A percentile compares a stretch with the other conserved stretches of the same genome.
Conservation (phyloP, 75 land plant species). For the Selaginella tamariscina region DNA sequence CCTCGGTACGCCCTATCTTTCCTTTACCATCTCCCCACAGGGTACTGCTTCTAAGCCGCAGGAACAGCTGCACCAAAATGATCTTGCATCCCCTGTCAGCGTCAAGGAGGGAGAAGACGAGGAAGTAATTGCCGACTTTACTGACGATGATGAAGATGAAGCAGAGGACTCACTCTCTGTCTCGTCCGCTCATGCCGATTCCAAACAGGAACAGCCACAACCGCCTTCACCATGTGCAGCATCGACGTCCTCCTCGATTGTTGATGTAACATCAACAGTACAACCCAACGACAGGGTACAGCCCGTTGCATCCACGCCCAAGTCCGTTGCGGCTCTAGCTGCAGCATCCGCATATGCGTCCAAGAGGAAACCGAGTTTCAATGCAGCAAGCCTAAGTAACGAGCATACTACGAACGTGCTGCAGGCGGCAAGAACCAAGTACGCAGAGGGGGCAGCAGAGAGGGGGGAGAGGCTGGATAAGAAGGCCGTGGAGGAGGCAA, state of each 20-base stretch:
- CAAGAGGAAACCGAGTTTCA: neutral
- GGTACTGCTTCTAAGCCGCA: neutral
- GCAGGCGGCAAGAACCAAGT: constrained; percentile 30
- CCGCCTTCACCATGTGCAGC: constrained; percentile 10
- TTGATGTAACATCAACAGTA: too few relatives aligned
- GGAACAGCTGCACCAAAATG: constrained; percentile 11
- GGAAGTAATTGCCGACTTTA: constrained; percentile 13
- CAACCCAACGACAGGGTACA: too few relatives aligned
- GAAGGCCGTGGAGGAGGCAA: constrained; percentile 25
- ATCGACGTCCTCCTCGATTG: too few relatives aligned
- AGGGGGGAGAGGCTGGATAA: constrained; percentile 30
- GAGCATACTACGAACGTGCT: constrained; percentile 15
- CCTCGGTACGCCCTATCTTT: neutral
- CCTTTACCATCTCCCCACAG: neutral
- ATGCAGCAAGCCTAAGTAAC: neutral
- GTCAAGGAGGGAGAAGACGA: constrained; percentile 6
- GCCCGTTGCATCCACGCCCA: neutral
- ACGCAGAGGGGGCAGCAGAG: constrained; percentile 28
- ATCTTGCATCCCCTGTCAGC: neutral
- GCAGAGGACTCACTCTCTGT: neutral
- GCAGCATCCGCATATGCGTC: neutral
- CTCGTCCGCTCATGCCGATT: neutral
- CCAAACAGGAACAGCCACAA: neutral
- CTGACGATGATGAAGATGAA: constrained; percentile 15
- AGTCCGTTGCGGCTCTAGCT: neutral